Base-by-base conservation (phyloP, 1,139 yeast species). In the Kodamaea ohmeri region DNA sequence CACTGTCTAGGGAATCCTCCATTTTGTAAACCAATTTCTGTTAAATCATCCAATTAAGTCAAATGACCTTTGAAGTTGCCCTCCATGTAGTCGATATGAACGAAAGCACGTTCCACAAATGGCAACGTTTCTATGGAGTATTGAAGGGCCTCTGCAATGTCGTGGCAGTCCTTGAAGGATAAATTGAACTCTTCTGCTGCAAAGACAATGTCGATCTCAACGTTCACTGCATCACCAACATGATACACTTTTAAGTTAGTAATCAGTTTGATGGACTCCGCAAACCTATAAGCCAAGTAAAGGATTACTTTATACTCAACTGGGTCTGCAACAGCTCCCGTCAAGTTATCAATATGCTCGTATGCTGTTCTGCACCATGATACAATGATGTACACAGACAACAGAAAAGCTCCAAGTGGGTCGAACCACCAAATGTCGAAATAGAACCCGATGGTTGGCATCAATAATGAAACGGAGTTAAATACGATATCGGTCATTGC, bases 121-220 rank as follows among this genome's bases (percentile, higher is more conserved):
- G 92, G 89, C 39, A 85, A 63, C 0, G 89, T 78, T 50, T 85
- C 94, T 29, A 85, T 69, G 1, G 94, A 85, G 53, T 84, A 85
- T 58, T 85, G 94, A 34, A 85, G 62, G 0, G 90, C 83, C 56
- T 85, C 95, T 4, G 89, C 95, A 30, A 84, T 70, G 56, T 85
- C 95, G 56, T 85, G 95, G 40, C 82, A 70, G 52, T 85, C 94
- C 43, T 80, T 73, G 48, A 84, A 65, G 5, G 70, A 60, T 49
- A 82, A 61, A 32, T 65, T 52, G 35, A 56, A 63, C 38, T 60
- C 65, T 13, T 70, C 64, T 15, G 68, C 63, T 38, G 80, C 79
- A 42, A 80, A 71, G 4, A 84, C 79, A 27, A 85, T 61, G 53
- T 85, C 95, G 25, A 85, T 83, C 54, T 85, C 95, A 27, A 83